phyloP scores from a whole-genome alignment of 345 rosid species.

The Cardamine occulta region DNA sequence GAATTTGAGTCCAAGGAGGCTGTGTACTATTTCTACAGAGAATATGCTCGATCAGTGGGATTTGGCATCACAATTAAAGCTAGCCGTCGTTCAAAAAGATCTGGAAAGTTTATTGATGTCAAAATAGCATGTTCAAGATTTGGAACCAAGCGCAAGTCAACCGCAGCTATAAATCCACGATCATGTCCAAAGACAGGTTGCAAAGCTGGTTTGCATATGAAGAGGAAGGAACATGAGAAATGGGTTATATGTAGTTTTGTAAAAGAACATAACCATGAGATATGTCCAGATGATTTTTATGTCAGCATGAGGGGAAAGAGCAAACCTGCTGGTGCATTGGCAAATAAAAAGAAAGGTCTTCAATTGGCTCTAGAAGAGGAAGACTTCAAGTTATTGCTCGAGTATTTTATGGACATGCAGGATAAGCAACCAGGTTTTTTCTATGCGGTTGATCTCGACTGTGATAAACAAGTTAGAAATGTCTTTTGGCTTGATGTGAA shows the following conservation, averaged over 20 bases:
- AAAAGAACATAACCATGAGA: slow-evolving; percentile 45
- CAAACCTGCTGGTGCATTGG: slow-evolving; percentile 21
- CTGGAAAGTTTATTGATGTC: slow-evolving; percentile 44
- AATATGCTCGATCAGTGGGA: slow-evolving; percentile 41
- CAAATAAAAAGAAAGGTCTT: slow-evolving; percentile 40
- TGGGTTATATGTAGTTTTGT: slow-evolving; percentile 40
- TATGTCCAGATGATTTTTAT: slow-evolving; percentile 40
- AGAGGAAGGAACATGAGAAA: slow-evolving; percentile 40
- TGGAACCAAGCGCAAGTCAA: slow-evolving; percentile 35
- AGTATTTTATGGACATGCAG: slow-evolving; percentile 44
- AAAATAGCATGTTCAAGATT: slow-evolving; percentile 43
- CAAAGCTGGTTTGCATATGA: slow-evolving; percentile 43
- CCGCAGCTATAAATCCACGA: slow-evolving; percentile 23
- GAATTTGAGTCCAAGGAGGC: slow-evolving; percentile 43
- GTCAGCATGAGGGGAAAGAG: slow-evolving; percentile 35
- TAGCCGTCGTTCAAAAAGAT: slow-evolving; percentile 41
- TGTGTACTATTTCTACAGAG: slow-evolving; percentile 41
- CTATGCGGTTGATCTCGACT: slow-evolving; percentile 54
- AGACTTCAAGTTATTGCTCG: slow-evolving; percentile 32
- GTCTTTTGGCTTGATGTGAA: slow-evolving; percentile 57
- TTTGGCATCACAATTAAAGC: slow-evolving; percentile 46
- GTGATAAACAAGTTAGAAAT: slow-evolving; percentile 43
- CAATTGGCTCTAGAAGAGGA: slow-evolving; percentile 34
- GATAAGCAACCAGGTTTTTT: slow-evolving; percentile 56
- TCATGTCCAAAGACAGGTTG: slow-evolving; percentile 45